Evolutionary conservation across 371 early-diverging fungal genomes (phyloP).

Genomic region (Choanephora cucurbitarum): DNA sequence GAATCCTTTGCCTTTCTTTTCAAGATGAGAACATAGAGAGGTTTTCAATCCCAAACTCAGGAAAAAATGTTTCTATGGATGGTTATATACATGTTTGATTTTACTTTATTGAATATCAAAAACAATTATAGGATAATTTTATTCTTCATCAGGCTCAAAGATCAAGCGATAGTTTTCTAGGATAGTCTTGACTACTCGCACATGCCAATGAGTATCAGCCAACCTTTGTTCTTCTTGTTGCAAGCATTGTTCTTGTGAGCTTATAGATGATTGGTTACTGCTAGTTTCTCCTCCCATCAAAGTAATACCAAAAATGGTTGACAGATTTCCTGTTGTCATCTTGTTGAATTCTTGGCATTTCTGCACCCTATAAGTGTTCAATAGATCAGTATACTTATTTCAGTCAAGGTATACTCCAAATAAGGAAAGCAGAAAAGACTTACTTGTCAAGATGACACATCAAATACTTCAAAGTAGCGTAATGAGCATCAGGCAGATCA

Average conservation of each 20-base stretch:
- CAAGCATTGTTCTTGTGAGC: conserved; percentile 30
- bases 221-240: conserved; percentile 41
- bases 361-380: conserved; percentile 71
- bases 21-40: no score
- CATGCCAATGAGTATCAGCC: conserved; percentile 61
- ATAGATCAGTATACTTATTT: no score
- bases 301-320: conserved; percentile 91
- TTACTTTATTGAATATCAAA: no score
- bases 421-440: conserved; percentile 13
- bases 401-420: no score
- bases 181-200: conserved; percentile 62
- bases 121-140: no score
- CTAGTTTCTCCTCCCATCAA: conserved; percentile 62
- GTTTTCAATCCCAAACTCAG: no score
- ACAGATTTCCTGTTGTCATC: conserved; percentile 84
- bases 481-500: conserved; percentile 76
- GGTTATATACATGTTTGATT: no score
- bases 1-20: no score
- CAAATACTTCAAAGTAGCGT: conserved; percentile 74
- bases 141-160: conserved; percentile 62
- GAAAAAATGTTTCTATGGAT: no score
- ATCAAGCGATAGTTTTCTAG: conserved; percentile 59
- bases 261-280: conserved; percentile 12
- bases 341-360: conserved; percentile 76
- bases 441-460: conserved; percentile 77